Conservation (phyloP, 495 filamentous ascomycete species). For the Pyrenula aspistea region DNA sequence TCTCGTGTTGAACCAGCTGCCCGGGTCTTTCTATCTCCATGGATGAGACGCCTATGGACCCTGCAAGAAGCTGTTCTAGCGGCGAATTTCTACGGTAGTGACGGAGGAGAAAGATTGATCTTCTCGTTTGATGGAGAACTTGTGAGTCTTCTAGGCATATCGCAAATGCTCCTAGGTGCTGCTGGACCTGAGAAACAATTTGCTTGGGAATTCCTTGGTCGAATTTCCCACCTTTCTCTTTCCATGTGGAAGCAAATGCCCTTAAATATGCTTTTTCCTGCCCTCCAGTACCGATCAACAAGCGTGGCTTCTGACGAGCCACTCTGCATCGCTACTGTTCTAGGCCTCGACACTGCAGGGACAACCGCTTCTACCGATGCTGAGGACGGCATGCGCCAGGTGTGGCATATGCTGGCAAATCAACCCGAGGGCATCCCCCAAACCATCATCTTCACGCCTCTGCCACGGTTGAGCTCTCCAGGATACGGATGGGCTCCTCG, state of each 20-base stretch:
- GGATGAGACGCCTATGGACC: constrained; percentile 13
- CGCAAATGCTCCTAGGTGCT: neutral
- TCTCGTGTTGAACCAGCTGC: neutral
- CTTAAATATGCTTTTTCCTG: neutral
- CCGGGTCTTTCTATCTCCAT: constrained; percentile 4
- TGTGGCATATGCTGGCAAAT: constrained; percentile 1
- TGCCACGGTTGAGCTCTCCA: constrained; percentile 1
- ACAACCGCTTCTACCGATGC: neutral
- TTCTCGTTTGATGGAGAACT: neutral
- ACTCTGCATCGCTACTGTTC: constrained; percentile 10
- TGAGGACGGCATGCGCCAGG: neutral
- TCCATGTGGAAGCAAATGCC: neutral
- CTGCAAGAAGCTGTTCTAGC: constrained; percentile 9
- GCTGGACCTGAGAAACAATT: neutral
- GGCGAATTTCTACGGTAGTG: neutral
- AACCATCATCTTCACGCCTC: constrained; percentile 5
- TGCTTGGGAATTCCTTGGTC: constrained; percentile 2
- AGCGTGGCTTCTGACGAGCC: constrained; percentile 8
- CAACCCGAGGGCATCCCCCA: constrained; percentile 5
- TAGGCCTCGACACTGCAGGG: constrained; percentile 2
- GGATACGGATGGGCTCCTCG: constrained; percentile 12
- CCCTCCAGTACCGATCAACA: constrained; percentile 8
- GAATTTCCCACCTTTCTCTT: neutral
- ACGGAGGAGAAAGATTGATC: neutral
- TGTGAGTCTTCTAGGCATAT: neutral